Conservation (phyloP, 2,329 filamentous ascomycete genomes). For the Penicillium corylophilum region DNA sequence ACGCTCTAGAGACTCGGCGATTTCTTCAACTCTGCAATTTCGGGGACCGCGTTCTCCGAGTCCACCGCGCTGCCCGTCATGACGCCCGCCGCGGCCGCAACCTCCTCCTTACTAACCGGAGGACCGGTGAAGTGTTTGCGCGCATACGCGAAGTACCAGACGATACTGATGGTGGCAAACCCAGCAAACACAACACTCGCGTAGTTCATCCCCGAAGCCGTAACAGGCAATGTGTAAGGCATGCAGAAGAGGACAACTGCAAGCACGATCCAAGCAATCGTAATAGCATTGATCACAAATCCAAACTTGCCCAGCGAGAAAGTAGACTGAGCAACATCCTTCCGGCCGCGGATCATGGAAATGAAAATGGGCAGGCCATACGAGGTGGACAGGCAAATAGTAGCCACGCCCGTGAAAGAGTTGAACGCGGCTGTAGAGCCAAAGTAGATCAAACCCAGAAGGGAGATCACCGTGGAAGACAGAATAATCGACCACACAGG, state of each 20-base stretch:
- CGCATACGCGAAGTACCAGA: constrained; percentile 64
- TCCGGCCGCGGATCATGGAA: constrained; percentile 64
- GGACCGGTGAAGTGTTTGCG: constrained; percentile 65
- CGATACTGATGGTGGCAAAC: constrained; percentile 59
- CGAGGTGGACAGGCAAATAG: constrained; percentile 72
- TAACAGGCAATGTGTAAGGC: constrained; percentile 62
- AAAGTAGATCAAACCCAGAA: constrained; percentile 77
- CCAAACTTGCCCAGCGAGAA: constrained; percentile 71
- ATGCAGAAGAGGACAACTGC: constrained; percentile 74
- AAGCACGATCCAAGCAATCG: constrained; percentile 68
- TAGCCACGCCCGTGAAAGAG: constrained; percentile 76
- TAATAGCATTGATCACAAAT: constrained; percentile 64
- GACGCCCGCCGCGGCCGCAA: constrained; percentile 27
- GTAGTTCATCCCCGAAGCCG: constrained; percentile 62
- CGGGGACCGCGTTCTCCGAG: constrained; percentile 29
- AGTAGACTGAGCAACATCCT: constrained; percentile 62
- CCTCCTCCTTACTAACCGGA: constrained; percentile 33
- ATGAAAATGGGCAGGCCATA: constrained; percentile 76
- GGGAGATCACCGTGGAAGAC: constrained; percentile 66
- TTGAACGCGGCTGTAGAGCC: constrained; percentile 75
- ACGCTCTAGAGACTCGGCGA: constrained; percentile 7
- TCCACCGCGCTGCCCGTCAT: constrained; percentile 36
- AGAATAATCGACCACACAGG: constrained; percentile 69
- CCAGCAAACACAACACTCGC: constrained; percentile 65
- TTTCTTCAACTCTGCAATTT: constrained; percentile 23